Conservation (phyloP, 2,329 filamentous ascomycete genomes). For the Hymenoscyphus repandus region DNA sequence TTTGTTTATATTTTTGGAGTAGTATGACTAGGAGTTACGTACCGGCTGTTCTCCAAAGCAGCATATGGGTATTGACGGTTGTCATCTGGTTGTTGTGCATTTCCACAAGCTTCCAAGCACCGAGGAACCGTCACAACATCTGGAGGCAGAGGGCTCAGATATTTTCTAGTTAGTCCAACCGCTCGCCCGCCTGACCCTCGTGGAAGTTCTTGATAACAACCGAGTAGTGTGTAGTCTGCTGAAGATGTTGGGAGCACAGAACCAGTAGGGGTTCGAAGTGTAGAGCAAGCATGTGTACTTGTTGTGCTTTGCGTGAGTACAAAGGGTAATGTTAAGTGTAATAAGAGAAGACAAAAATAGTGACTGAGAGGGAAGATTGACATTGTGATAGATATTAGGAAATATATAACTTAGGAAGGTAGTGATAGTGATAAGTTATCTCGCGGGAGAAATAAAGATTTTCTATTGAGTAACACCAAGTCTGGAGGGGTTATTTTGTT, state of each 20-base stretch:
- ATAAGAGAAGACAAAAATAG: too few species aligned
- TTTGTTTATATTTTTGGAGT: background rate
- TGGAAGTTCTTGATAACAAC: slow-evolving; percentile 18
- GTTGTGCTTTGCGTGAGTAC: too few species aligned
- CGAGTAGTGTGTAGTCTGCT: slow-evolving; percentile 7
- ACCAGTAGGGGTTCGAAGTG: background rate
- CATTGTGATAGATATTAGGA: too few species aligned
- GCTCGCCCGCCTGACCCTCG: slow-evolving; percentile 1
- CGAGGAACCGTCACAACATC: slow-evolving; percentile 14
- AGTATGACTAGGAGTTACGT: background rate
- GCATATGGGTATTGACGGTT: slow-evolving; percentile 12
- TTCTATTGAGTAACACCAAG: too few species aligned
- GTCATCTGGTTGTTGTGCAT: slow-evolving; percentile 2
- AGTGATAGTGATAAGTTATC: too few species aligned
- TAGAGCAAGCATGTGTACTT: background rate
- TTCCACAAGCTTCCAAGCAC: slow-evolving; percentile 14
- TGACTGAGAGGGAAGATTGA: too few species aligned
- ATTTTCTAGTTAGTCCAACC: slow-evolving; percentile 10
- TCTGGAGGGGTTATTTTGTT: too few species aligned
- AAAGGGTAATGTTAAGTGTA: too few species aligned
- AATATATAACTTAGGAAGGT: too few species aligned
- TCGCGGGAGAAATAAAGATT: too few species aligned
- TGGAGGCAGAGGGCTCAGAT: slow-evolving; percentile 10
- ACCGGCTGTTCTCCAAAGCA: slow-evolving; percentile 15
- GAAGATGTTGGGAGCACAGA: background rate